These are phyloP conservation scores for Naganishia sp. DNA, from an alignment of 1,284 basidiomycete species.

Conservation along the genomic window DNA sequence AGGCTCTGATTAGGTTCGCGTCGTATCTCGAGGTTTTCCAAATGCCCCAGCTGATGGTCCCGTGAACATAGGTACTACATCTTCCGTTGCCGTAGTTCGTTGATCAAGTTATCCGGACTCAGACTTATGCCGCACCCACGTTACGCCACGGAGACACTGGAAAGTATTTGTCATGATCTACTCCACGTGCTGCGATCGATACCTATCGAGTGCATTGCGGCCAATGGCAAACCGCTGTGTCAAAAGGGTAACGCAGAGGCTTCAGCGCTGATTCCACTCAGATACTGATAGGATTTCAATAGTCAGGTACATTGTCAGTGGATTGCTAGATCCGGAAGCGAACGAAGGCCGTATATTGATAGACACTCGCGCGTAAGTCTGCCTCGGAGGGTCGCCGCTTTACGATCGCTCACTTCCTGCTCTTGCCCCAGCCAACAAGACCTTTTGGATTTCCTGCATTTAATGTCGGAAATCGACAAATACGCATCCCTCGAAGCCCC, in stretches of 20 bases:
- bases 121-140: slow-evolving; percentile 17
- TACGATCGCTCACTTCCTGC: background rate
- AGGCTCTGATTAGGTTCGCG: slow-evolving; percentile 57
- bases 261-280: background rate
- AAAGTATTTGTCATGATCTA: slow-evolving; percentile 27
- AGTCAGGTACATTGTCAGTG: slow-evolving; percentile 31
- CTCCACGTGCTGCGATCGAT: slow-evolving; percentile 24
- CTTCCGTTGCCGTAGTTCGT: slow-evolving; percentile 27
- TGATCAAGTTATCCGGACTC: slow-evolving; percentile 20
- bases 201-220: slow-evolving; percentile 32
- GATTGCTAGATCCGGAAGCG: slow-evolving; percentile 23
- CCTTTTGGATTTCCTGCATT: slow-evolving; percentile 30
- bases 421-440: slow-evolving; percentile 15
- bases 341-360: slow-evolving; percentile 26
- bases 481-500: slow-evolving; percentile 17
- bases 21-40: slow-evolving; percentile 1
- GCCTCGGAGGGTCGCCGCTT: too few relatives aligned
- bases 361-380: slow-evolving; percentile 20
- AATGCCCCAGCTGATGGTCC: background rate
- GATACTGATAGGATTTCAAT: background rate
- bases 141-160: slow-evolving; percentile 21
- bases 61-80: slow-evolving; percentile 15
- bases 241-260: slow-evolving; percentile 7
- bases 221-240: slow-evolving; percentile 26
- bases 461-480: slow-evolving; percentile 32